Conservation (phyloP, 2,329 filamentous ascomycete species). For the Penicillium sp. region DNA sequence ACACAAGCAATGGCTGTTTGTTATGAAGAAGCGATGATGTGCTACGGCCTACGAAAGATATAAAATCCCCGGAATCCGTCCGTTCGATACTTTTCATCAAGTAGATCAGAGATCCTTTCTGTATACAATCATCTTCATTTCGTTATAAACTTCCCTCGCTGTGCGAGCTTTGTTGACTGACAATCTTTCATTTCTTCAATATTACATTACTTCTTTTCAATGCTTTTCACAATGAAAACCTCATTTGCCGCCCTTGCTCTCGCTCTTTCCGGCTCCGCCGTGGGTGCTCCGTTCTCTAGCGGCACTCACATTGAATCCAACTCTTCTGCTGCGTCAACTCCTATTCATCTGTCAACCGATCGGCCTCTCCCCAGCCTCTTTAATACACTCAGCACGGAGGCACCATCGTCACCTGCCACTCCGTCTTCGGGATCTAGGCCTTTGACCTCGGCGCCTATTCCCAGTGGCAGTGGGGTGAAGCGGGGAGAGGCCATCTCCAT, state of each 20-base stretch:
- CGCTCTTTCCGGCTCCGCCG: constrained; percentile 14
- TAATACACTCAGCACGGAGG: background rate
- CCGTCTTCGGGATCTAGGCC: background rate
- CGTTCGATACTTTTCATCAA: constrained; percentile 5
- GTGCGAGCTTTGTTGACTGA: background rate
- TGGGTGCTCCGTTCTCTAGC: constrained; percentile 16
- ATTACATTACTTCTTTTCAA: background rate
- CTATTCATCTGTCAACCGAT: constrained; percentile 3
- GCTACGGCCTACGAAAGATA: constrained; percentile 6
- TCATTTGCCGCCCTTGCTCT: constrained; percentile 13
- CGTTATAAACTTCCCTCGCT: background rate
- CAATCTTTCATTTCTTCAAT: background rate
- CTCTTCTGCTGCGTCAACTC: constrained; percentile 2
- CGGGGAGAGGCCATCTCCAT: constrained; percentile 4
- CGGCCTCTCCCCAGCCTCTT: constrained; percentile 6
- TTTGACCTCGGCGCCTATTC: background rate
- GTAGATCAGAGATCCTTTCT: constrained; percentile 3
- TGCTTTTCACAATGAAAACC: constrained; percentile 15
- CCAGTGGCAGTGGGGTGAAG: background rate
- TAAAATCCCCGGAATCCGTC: constrained; percentile 6
- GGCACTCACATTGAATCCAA: constrained; percentile 6
- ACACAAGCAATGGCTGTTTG: background rate
- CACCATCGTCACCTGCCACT: background rate
- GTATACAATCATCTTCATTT: background rate
- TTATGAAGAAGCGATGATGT: background rate